Percentiles rank a stretch among this genome's conserved stretches.
These are phyloP conservation scores for Cystofilobasidium capitatum DNA, from an alignment of 768 basidiomycete species.

Conservation along the genomic window DNA sequence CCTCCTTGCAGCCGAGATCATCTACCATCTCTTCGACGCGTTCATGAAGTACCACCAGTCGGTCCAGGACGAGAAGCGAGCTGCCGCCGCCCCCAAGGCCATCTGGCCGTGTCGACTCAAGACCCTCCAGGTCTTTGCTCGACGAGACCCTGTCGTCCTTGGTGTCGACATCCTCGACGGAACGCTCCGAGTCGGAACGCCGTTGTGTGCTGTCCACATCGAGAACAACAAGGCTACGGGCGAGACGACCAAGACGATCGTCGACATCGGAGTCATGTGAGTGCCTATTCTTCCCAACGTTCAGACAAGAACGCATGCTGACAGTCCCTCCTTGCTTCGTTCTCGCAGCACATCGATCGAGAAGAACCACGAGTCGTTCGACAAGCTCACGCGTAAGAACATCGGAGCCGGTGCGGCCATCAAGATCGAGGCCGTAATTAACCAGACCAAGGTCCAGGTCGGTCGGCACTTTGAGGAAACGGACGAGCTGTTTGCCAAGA, in stretches of 20 bases:
- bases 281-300: constrained; percentile 33
- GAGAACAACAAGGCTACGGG: constrained; percentile 49
- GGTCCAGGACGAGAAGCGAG: constrained; percentile 82
- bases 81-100: constrained; percentile 84
- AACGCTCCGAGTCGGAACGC: constrained; percentile 79
- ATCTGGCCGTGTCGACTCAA: constrained; percentile 94
- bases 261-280: constrained; percentile 89
- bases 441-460: constrained; percentile 45
- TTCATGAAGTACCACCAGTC: constrained; percentile 90
- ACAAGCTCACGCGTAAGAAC: constrained; percentile 27
- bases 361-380: constrained; percentile 78
- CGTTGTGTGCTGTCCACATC: constrained; percentile 86
- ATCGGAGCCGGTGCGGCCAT: constrained; percentile 62
- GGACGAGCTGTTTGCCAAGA: constrained; percentile 82
- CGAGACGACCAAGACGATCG: constrained; percentile 81
- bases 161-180: constrained; percentile 96
- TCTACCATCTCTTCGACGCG: constrained; percentile 93
- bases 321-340: background rate
- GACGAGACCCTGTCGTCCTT: constrained; percentile 92
- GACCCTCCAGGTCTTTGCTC: constrained; percentile 86
- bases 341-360: constrained; percentile 74
- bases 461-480: constrained; percentile 53
- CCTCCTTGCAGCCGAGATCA: constrained; percentile 69
- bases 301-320: constrained; percentile 16
- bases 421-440: constrained; percentile 95